Conservation (phyloP, 352 stramenopile genomes). For the Pythium phragmitis region DNA sequence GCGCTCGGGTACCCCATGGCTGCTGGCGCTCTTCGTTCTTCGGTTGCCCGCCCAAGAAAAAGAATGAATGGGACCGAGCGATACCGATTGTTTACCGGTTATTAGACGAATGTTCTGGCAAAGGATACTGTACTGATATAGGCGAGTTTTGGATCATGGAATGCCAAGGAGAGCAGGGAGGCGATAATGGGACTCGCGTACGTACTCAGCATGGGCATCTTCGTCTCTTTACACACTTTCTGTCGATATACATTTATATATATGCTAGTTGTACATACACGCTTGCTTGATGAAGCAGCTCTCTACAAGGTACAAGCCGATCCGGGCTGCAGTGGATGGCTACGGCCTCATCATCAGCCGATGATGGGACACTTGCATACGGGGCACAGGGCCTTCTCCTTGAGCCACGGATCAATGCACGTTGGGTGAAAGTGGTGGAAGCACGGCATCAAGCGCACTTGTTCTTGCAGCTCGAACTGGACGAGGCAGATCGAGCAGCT, state of each 20-base stretch:
- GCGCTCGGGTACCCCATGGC: constrained; percentile 23
- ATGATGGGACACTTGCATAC: constrained; percentile 81
- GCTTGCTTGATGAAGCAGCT: background rate
- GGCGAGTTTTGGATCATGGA: background rate
- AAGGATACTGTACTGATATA: background rate
- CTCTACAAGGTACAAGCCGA: background rate
- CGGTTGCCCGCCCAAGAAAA: constrained; percentile 1
- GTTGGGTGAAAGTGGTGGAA: constrained; percentile 78
- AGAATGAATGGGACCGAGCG: constrained; percentile 20
- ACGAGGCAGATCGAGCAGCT: constrained; percentile 69
- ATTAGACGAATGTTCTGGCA: background rate
- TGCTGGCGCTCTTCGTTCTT: background rate
- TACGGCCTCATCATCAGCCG: constrained; percentile 25
- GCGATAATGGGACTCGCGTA: too few species aligned
- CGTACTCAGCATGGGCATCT: background rate
- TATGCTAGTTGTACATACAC: background rate
- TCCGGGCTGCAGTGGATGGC: background rate
- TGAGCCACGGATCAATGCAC: constrained; percentile 81
- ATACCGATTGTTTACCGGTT: constrained; percentile 9
- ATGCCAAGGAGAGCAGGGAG: too few species aligned
- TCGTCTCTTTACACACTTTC: constrained; percentile 1
- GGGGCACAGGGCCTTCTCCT: constrained; percentile 64
- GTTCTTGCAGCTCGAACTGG: constrained; percentile 38
- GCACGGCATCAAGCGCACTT: constrained; percentile 67
- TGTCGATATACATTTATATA: background rate